Evolutionary conservation across 768 basidiomycete genomes (phyloP), one percentile per base, ranked within the genome.

Genomic region (Boletus tomentosulus): DNA sequence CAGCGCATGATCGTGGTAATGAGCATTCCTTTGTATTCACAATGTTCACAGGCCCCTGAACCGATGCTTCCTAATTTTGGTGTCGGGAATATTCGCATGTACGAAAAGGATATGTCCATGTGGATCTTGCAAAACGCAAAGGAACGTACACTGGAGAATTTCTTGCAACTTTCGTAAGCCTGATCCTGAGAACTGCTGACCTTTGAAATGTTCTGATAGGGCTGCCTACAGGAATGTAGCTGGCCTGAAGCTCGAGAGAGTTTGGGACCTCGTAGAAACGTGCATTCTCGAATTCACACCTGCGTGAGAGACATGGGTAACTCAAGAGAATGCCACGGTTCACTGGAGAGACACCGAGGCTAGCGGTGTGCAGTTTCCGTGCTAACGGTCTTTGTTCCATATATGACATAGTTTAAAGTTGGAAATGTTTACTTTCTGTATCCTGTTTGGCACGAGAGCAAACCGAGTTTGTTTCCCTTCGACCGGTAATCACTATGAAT

Each of bases 21-120:
- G 50, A 54, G 3, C 4, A 11, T 16, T 49, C 39, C 5, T 30
- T 7, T 25, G 15, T 4, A 22, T 6, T 19, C n/a, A 39, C 38
- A 15, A 19, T 25, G 8, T 47, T 31, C 16, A 31, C 58, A 72
- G 70, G 71, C 73, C 2, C 72, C 72, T 28, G 61, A 66, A 42
- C 73, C 77, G 0, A 63, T 82, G 46, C 67, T 80, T 2, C 71
- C 66, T 4, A 74, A 70, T 59, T 71, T 64, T 48, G 71, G 73
- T 15, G 62, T 60, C 9, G 70, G 70, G 3, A 62, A 58, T 34
- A 57, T 64, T 19, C 63, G 63, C 1, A 53, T 64, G 53, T 67
- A 74, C 53, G 52, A 68, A 30, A 59, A 60, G 34, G 73, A 73
- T 41, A 2, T 73, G 45, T 50, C 53, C 2, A 73, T 73, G 71